Evolutionary conservation across 441 rosid genomes (phyloP).

Genomic region (Erysimum pusillum): DNA sequence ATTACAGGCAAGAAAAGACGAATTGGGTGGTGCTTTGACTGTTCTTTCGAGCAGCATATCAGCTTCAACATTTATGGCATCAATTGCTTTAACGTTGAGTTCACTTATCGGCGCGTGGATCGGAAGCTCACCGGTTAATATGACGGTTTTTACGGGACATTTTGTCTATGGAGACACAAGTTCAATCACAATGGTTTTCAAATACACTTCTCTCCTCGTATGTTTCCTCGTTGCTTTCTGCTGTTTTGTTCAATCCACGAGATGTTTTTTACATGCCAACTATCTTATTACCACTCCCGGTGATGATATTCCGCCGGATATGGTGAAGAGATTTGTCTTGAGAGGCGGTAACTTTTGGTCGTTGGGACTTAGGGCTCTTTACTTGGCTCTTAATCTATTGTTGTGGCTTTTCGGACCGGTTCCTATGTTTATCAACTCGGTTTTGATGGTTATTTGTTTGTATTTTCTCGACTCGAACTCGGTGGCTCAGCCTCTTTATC

Average conservation of each 20-base stretch:
- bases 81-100: conserved; percentile 73
- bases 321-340: conserved; percentile 52
- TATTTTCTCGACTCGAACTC: conserved; percentile 60
- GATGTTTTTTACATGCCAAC: conserved; percentile 68
- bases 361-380: conserved; percentile 67
- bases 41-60: conserved; percentile 69
- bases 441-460: conserved; percentile 58
- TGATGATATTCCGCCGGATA: conserved; percentile 50
- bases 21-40: conserved; percentile 50
- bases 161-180: conserved; percentile 79
- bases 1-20: conserved; percentile 53
- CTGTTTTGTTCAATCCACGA: conserved; percentile 78
- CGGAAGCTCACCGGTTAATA: conserved; percentile 55
- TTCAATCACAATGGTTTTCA: conserved; percentile 66
- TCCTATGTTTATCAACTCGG: conserved; percentile 71
- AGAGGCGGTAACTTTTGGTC: conserved; percentile 79
- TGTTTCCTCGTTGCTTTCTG: conserved; percentile 78
- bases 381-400: conserved; percentile 70
- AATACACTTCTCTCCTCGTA: conserved; percentile 67
- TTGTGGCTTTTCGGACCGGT: conserved; percentile 86
- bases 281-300: conserved; percentile 66
- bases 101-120: conserved; percentile 89
- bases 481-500: conserved; percentile 59
- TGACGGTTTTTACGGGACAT: conserved; percentile 55
- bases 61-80: conserved; percentile 69